Evolutionary conservation across 345 rosid species (phyloP), one percentile per base, ranked within the genome.

Genomic region (Leavenworthia alabamica): DNA sequence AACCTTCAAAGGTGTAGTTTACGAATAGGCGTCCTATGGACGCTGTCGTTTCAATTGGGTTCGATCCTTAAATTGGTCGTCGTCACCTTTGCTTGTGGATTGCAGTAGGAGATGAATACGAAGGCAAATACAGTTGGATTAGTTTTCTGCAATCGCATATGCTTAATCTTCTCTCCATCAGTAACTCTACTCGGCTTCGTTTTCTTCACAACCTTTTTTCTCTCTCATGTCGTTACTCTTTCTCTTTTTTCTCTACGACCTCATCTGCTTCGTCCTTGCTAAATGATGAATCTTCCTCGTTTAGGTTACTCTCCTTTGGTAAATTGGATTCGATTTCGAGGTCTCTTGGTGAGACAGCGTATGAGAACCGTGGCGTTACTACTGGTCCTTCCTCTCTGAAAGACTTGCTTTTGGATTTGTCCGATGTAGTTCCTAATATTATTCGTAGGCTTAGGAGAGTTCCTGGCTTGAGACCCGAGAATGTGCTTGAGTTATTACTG

Each of bases 401-500:
- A 45, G 74, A 50, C 67, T 77, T 82, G 57, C 78, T 85, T 61
- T 80, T 77, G 42, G 82, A 82, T 42, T 24, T 90, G 8, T 80
- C 83, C 32, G 76, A 81, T 70, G 76, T 78, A 20, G 56, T 85
- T 17, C 97, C 97, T 33, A 73, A 70, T 44, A 69, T 73, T 39
- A 75, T 80, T 4, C 88, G 97, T 36, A 73, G 79, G 9, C 76
- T 80, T 53, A 67, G 80, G 62, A 77, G 95, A 48, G 62, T 71
- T 62, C 55, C 43, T 7, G 56, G 35, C 33, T 68, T 83, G 73
- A 66, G 63, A 62, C 83, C 95, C 12, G 80, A 78, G 51, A 41
- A 90, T 67, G 84, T 83, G 64, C 87, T 83, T 47, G 81, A 80
- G 75, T 27, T 90, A 7, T 64, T 82, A 3, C 46, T 69, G 75